These are phyloP conservation scores for Ceratocystis lukuohia DNA, from an alignment of 2,329 filamentous ascomycete genomes.

Conservation along the genomic window DNA sequence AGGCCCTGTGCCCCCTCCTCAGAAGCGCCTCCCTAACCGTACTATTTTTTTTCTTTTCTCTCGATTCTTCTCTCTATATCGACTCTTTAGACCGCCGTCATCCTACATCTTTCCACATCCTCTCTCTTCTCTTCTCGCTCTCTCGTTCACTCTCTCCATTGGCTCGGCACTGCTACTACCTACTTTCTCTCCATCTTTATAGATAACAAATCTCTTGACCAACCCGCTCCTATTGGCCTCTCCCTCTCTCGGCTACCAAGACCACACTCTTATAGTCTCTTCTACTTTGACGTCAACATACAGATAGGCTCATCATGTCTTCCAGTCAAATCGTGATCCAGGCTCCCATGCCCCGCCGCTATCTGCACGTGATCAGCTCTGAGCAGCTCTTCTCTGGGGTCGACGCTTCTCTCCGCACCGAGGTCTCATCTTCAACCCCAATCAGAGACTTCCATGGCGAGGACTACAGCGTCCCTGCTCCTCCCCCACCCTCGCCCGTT, in stretches of 20 bases:
- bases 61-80: neutral
- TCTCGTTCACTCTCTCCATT: neutral
- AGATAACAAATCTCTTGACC: neutral
- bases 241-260: neutral
- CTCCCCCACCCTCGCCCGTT: conserved; percentile 51
- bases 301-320: conserved; percentile 1
- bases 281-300: neutral
- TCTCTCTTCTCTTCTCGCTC: neutral
- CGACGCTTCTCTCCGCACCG: conserved; percentile 35
- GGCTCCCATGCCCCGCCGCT: conserved; percentile 35
- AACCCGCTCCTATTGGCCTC: neutral
- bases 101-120: neutral
- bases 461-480: conserved; percentile 51
- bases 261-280: neutral
- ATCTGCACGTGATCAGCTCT: conserved; percentile 32
- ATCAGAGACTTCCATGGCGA: conserved; percentile 40
- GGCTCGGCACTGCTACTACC: neutral
- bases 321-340: conserved; percentile 27
- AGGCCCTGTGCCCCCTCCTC: neutral
- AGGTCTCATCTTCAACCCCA: conserved; percentile 29
- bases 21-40: neutral
- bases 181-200: neutral
- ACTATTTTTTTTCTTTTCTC: neutral
- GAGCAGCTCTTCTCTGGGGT: conserved; percentile 42
- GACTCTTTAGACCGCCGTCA: neutral